Percentiles rank a stretch among this genome's conserved stretches.
Conservation (phyloP, 805 yeast species). For the Saccharomycopsis schoenii region DNA sequence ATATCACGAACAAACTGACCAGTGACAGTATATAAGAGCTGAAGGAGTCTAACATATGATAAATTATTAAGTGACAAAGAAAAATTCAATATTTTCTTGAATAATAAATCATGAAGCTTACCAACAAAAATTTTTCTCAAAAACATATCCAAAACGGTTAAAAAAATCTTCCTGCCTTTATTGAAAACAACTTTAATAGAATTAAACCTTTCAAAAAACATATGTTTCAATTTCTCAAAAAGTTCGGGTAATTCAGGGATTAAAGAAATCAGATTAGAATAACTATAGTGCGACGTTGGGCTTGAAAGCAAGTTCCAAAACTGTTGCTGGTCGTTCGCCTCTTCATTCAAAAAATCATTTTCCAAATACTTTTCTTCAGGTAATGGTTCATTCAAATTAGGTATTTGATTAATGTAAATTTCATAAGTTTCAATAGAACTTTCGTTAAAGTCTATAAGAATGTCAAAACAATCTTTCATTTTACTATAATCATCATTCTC, state of each 20-base stretch:
- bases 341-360: constrained; percentile 13
- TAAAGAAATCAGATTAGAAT: constrained; percentile 24
- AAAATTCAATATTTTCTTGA: constrained; percentile 42
- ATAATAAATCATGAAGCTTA: constrained; percentile 26
- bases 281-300: constrained; percentile 40
- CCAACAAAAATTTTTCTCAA: constrained; percentile 53
- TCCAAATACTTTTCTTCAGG: constrained; percentile 33
- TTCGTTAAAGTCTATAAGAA: constrained; percentile 72
- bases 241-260: constrained; percentile 44
- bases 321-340: constrained; percentile 28
- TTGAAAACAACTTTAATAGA: constrained; percentile 66
- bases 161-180: constrained; percentile 61
- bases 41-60: constrained; percentile 68
- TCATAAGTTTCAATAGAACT: constrained; percentile 68
- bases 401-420: constrained; percentile 72
- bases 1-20: constrained; percentile 54
- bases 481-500: constrained; percentile 55
- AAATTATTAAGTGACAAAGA: constrained; percentile 55
- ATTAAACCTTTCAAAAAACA: constrained; percentile 62
- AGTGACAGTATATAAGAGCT: constrained; percentile 50
- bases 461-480: constrained; percentile 67
- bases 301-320: constrained; percentile 54
- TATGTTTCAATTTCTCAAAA: constrained; percentile 45
- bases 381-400: constrained; percentile 38
- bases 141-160: constrained; percentile 54